Percentiles rank a stretch among this genome's conserved stretches.
phyloP scores from a whole-genome alignment of 805 yeast species.

The Citeromyces nyonsensis region DNA sequence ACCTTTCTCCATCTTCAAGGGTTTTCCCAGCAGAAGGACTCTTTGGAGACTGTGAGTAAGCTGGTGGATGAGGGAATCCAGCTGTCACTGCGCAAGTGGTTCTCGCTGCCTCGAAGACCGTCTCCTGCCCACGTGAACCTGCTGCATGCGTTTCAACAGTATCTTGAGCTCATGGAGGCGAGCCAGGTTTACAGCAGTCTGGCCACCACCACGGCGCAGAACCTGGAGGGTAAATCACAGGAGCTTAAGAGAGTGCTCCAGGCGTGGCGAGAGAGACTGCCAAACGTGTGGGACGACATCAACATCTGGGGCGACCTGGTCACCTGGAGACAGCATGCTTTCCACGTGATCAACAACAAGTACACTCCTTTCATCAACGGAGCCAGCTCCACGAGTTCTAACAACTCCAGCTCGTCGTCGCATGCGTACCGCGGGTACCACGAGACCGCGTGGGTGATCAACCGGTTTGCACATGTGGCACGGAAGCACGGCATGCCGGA shows the following conservation, averaged over 20 bases:
- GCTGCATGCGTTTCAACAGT: constrained; percentile 91
- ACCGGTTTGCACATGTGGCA: constrained; percentile 96
- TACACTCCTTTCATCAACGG: constrained; percentile 88
- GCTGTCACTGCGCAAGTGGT: constrained; percentile 84
- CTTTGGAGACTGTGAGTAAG: constrained; percentile 70
- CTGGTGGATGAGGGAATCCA: constrained; percentile 95
- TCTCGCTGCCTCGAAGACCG: constrained; percentile 60
- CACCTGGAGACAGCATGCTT: constrained; percentile 98
- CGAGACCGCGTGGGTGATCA: constrained; percentile 98
- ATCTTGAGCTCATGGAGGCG: constrained; percentile 95
- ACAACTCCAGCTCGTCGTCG: constrained; percentile 55
- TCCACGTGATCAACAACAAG: constrained; percentile 87
- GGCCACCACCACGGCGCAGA: constrained; percentile 81
- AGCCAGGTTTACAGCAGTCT: constrained; percentile 83
- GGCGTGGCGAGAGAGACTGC: constrained; percentile 96
- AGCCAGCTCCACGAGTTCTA: constrained; percentile 40
- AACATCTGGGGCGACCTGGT: constrained; percentile 95
- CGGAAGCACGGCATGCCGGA: constrained; percentile 94
- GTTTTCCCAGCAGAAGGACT: constrained; percentile 79
- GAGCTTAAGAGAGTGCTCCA: constrained; percentile 88
- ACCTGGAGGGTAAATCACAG: constrained; percentile 83
- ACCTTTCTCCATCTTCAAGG: constrained; percentile 89
- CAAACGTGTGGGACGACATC: constrained; percentile 95
- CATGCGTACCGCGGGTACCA: constrained; percentile 96
- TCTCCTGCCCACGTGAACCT: constrained; percentile 81